Evolutionary conservation across 2,329 filamentous ascomycete species (phyloP).

Genomic region (Ophiosphaerella herpotricha): DNA sequence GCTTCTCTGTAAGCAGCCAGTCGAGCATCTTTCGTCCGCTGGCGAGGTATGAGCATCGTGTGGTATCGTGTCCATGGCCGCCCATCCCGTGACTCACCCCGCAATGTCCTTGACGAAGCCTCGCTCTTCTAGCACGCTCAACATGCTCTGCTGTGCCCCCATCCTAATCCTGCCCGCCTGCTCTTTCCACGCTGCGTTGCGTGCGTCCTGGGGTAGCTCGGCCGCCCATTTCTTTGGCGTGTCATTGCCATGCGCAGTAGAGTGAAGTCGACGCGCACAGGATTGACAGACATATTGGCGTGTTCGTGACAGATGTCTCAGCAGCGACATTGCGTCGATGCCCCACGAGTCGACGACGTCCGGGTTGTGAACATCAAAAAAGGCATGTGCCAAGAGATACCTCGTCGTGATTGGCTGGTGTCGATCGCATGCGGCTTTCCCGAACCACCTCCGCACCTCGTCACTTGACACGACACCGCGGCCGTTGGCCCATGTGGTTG

Average conservation of each 20-base stretch:
- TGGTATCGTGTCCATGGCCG: neutral
- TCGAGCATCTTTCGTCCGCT: constrained; percentile 61
- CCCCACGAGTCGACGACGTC: constrained; percentile 5
- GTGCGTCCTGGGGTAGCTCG: constrained; percentile 19
- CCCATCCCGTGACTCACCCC: constrained; percentile 59
- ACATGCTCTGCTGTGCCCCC: constrained; percentile 51
- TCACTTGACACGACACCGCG: constrained; percentile 22
- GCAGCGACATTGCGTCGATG: constrained; percentile 36
- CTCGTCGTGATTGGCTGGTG: constrained; percentile 23
- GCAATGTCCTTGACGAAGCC: constrained; percentile 76
- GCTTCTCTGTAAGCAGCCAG: constrained; percentile 65
- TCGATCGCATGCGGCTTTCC: constrained; percentile 19
- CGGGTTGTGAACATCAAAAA: constrained; percentile 20
- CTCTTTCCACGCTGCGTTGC: constrained; percentile 31
- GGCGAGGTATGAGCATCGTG: constrained; percentile 14
- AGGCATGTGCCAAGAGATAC: constrained; percentile 19
- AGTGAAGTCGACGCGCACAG: constrained; percentile 27
- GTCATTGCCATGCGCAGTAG: constrained; percentile 26
- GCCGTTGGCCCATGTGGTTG: neutral
- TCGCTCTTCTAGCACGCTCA: constrained; percentile 70
- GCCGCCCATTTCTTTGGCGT: constrained; percentile 21
- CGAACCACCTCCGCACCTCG: constrained; percentile 29
- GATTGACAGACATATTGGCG: constrained; percentile 33
- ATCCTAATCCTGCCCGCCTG: constrained; percentile 32
- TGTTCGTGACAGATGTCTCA: constrained; percentile 33